phyloP scores from a whole-genome alignment of 116 monocot genomes.

The Zostera marina region DNA sequence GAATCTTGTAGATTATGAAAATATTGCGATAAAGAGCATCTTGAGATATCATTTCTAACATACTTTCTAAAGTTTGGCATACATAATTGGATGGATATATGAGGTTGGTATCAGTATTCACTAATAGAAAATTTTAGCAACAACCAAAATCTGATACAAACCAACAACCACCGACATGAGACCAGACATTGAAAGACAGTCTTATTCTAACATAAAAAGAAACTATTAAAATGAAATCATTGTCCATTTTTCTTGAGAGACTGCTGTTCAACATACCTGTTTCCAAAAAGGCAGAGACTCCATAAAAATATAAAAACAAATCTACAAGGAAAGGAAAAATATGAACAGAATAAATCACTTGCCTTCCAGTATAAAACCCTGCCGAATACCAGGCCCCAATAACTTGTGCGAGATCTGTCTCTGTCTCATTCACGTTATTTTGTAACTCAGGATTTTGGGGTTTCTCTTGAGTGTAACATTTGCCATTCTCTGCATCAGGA shows the following conservation, averaged over 20 bases:
- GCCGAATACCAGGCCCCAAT: slow-evolving; percentile 2
- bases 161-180: no score
- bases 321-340: not conserved
- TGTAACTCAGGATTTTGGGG: not conserved
- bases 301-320: not conserved
- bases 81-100: no score
- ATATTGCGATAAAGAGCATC: no score
- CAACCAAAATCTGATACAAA: no score
- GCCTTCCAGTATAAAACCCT: slow-evolving; percentile 1
- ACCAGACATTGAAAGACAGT: no score
- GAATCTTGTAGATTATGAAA: no score
- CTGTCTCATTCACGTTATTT: not conserved
- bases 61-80: no score
- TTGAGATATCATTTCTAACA: no score
- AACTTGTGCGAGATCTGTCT: not conserved
- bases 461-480: not conserved
- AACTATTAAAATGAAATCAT: not conserved
- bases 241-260: not conserved
- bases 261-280: not conserved
- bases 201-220: no score
- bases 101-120: no score
- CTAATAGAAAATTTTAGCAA: no score
- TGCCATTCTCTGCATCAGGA: not conserved
- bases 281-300: not conserved
- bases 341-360: not conserved